Conservation (phyloP, 768 basidiomycete genomes). For the Chiua virens region DNA sequence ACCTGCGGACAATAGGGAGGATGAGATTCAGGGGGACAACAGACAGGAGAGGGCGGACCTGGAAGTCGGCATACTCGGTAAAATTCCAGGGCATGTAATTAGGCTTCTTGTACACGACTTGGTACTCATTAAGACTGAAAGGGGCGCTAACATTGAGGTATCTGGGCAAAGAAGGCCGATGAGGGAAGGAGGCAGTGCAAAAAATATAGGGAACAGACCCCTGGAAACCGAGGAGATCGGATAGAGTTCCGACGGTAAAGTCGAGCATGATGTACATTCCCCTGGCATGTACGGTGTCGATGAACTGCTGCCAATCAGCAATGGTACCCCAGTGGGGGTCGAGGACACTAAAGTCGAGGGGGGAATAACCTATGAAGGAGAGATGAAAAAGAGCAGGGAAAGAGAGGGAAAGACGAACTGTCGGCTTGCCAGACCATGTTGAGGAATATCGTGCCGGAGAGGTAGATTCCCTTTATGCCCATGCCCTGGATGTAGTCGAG, state of each 20-base stretch:
- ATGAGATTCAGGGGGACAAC: not conserved
- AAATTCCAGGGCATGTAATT: constrained; percentile 84
- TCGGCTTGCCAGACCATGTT: constrained; percentile 99
- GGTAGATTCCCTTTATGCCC: constrained; percentile 83
- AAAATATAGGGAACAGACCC: constrained; percentile 52
- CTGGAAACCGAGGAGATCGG: constrained; percentile 81
- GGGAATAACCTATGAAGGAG: constrained; percentile 70
- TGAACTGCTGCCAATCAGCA: constrained; percentile 71
- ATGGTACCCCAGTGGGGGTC: constrained; percentile 93
- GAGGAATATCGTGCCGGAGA: constrained; percentile 89
- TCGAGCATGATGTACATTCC: constrained; percentile 94
- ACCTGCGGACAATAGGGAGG: constrained; percentile 40
- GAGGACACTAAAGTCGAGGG: constrained; percentile 84
- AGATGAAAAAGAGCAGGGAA: not conserved
- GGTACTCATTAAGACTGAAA: constrained; percentile 74
- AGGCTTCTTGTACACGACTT: constrained; percentile 72
- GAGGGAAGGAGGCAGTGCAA: constrained; percentile 9
- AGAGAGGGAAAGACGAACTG: constrained; percentile 53
- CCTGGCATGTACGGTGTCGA: constrained; percentile 74
- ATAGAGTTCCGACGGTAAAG: constrained; percentile 93
- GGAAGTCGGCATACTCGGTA: constrained; percentile 80
- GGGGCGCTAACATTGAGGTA: constrained; percentile 75
- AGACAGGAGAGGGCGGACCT: constrained; percentile 38
- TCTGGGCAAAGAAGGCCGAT: constrained; percentile 38
- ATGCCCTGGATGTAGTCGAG: constrained; percentile 90